A percentile compares a stretch with the other conserved stretches of the same genome.
These are phyloP conservation scores for Ophiocordyceps camponoti-leonardi DNA, from an alignment of 2,329 filamentous ascomycete species.

Conservation along the genomic window DNA sequence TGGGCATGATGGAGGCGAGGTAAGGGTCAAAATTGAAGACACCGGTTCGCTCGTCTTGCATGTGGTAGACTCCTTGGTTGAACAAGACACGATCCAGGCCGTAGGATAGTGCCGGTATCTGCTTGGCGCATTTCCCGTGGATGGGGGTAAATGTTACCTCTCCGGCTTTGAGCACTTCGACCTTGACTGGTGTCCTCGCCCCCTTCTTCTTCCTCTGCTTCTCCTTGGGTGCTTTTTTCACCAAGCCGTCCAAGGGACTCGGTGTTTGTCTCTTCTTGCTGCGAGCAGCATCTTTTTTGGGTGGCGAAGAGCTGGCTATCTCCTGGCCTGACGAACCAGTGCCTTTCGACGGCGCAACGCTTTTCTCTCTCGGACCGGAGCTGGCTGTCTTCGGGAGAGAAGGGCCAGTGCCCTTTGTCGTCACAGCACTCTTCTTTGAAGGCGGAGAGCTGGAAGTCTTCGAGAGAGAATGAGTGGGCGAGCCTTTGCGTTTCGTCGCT, in stretches of 20 bases:
- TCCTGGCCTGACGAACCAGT: not conserved
- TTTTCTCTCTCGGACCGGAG: not conserved
- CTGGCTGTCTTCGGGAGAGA: not conserved
- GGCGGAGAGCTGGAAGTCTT: not conserved
- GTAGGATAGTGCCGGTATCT: slow-evolving; percentile 48
- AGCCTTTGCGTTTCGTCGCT: no score
- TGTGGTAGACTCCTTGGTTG: slow-evolving; percentile 80
- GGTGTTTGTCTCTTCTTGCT: not conserved
- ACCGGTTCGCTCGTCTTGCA: slow-evolving; percentile 73
- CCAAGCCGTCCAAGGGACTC: not conserved
- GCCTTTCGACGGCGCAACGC: not conserved
- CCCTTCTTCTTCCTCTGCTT: slow-evolving; percentile 2
- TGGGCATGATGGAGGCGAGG: slow-evolving; percentile 81
- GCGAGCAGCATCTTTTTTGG: not conserved
- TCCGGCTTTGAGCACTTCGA: slow-evolving; percentile 12
- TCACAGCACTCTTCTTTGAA: not conserved
- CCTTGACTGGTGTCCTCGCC: slow-evolving; percentile 4
- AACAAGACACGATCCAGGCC: slow-evolving; percentile 83
- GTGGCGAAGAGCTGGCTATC: not conserved
- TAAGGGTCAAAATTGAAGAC: slow-evolving; percentile 98
- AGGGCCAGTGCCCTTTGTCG: not conserved
- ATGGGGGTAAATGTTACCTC: slow-evolving; percentile 13
- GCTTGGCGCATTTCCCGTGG: slow-evolving; percentile 13
- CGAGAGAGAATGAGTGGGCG: no score
- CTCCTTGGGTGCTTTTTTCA: not conserved